A percentile compares a stretch with the other conserved stretches of the same genome.
These are phyloP conservation scores for Colletotrichum sp. DNA, from an alignment of 2,329 filamentous ascomycete genomes.

Conservation along the genomic window DNA sequence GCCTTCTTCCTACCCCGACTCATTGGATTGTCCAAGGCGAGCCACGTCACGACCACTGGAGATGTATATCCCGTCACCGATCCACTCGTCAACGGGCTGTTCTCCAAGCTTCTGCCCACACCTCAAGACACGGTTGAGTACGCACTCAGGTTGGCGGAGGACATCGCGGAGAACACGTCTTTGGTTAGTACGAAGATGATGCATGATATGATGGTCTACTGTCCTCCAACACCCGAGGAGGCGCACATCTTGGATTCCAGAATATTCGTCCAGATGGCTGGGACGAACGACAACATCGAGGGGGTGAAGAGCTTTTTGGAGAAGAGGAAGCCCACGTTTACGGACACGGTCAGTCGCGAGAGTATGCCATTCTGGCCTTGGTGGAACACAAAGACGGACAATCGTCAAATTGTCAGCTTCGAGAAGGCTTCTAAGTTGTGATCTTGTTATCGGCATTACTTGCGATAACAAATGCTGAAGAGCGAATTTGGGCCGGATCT, in stretches of 20 bases:
- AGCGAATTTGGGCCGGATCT: background rate
- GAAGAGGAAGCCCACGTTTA: constrained; percentile 69
- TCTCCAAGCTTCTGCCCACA: background rate
- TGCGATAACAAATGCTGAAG: fast-evolving
- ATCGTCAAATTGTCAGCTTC: background rate
- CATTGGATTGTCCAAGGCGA: background rate
- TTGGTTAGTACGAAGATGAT: background rate
- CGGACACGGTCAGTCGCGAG: background rate
- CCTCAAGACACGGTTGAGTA: background rate
- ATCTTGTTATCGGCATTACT: background rate
- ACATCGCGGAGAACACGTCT: background rate
- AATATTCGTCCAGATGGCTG: constrained; percentile 66
- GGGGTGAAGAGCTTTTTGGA: constrained; percentile 72
- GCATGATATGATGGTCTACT: background rate
- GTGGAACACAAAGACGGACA: background rate
- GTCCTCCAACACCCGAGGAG: constrained; percentile 50
- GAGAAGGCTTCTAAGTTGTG: background rate
- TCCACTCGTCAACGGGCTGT: background rate
- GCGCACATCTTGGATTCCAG: constrained; percentile 73
- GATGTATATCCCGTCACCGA: background rate
- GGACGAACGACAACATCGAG: constrained; percentile 66
- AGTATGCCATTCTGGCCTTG: background rate
- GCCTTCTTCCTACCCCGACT: constrained; percentile 60
- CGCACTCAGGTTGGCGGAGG: background rate
- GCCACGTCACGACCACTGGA: background rate